Base-by-base conservation (phyloP, 1,284 basidiomycete genomes). In the Singerocomus rubriflavus region DNA sequence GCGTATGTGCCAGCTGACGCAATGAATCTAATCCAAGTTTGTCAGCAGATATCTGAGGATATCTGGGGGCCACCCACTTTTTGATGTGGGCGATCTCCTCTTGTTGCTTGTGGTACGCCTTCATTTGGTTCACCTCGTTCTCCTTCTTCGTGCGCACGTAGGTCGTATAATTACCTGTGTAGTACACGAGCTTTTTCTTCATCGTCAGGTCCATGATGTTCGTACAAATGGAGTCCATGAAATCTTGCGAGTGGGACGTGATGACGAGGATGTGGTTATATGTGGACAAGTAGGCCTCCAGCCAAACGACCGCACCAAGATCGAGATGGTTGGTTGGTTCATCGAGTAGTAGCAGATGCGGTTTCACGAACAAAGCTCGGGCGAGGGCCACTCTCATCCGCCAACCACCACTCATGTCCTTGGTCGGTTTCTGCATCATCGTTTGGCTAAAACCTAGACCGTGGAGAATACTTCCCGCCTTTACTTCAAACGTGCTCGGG, bases 71-170 rank as follows among this genome's bases (percentile, higher is more conserved):
- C n/a, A n/a, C 80, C 46, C 60, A 88, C 87, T 92, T 96, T 75
- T 97, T 98, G 73, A 98, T 98, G 73, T 98, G 96, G 16, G 84
- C 84, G 62, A 98, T 98, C 72, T 98, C 96, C 50, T 98, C 96
- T 72, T 99, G 96, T 70, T 98, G 96, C 76, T 98, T 98, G 65
- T 85, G 68, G 75, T 98, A 99, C 38, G 96, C 96, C 82, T 98
- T 98, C 93, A 98, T 88, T 76, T 98, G 95, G 74, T 98, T 99
- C 65, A 93, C 86, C 78, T 98, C 96, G 78, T 98, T 98, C 81
- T 99, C 96, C 63, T 77, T 68, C 80, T 91, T 97, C 56, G 96
- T 98, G 66, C 93, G 85, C 61, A 98, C 94, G 73, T 96, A 98
- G 36, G 91, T 95, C 46, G 92, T 81, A 77, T 97, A 98, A 75